A percentile compares a stretch with the other conserved stretches of the same genome.
phyloP scores from a whole-genome alignment of 139 green algal genomes.

The Chlamydomonas sp. region DNA sequence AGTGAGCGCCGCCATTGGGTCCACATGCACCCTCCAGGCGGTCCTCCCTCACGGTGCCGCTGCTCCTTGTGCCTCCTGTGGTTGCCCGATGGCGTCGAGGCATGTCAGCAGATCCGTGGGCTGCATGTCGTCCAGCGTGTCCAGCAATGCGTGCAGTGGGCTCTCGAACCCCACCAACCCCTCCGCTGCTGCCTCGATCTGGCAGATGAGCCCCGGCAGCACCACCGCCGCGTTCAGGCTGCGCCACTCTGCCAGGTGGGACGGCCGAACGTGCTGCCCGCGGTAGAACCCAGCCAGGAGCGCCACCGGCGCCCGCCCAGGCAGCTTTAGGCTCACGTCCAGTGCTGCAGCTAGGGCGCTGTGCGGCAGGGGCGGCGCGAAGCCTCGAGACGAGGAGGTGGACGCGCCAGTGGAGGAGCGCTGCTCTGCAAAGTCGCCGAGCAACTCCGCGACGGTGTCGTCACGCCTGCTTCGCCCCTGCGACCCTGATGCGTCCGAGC shows the following conservation, averaged over 20 bases:
- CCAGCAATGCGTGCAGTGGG: not conserved
- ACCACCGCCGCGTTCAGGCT: slow-evolving; percentile 27
- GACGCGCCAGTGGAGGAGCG: not conserved
- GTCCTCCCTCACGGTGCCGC: no score
- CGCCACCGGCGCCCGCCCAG: slow-evolving; percentile 21
- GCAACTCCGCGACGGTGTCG: not conserved
- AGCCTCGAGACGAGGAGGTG: no score
- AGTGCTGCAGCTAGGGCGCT: slow-evolving; percentile 13
- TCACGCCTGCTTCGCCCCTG: no score
- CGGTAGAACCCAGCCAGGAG: slow-evolving; percentile 38
- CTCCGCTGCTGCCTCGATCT: not conserved
- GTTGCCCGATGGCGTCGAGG: not conserved
- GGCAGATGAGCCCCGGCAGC: not conserved
- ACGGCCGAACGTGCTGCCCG: slow-evolving; percentile 11
- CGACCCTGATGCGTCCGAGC: not conserved
- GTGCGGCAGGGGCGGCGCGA: no score
- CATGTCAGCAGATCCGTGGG: slow-evolving; percentile 1
- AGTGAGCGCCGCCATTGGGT: no score
- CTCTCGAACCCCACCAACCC: not conserved
- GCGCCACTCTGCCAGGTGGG: slow-evolving; percentile 29
- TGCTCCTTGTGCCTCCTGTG: no score
- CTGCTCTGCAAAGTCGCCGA: not conserved
- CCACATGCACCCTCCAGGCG: no score
- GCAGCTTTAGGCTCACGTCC: slow-evolving; percentile 18
- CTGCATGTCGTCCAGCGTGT: not conserved